A percentile compares a stretch with the other conserved stretches of the same genome.
These are phyloP conservation scores for Xylaria sp. DNA, from an alignment of 2,329 filamentous ascomycete genomes.

Conservation along the genomic window DNA sequence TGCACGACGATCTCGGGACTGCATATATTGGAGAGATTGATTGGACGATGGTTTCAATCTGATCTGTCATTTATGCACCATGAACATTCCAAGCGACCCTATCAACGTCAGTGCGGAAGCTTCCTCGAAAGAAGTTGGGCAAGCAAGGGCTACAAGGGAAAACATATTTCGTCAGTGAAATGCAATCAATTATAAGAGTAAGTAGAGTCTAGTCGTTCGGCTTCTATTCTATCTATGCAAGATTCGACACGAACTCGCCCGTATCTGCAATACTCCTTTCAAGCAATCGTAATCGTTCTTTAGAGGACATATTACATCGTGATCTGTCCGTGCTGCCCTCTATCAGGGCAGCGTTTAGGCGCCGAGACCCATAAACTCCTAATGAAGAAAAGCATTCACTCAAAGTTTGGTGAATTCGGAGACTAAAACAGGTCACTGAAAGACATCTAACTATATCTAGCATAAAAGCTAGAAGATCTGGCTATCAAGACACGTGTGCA, in stretches of 20 bases:
- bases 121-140: not conserved
- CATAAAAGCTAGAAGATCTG: not conserved
- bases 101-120: slow-evolving; percentile 7
- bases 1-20: slow-evolving; percentile 22
- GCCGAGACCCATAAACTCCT: not conserved
- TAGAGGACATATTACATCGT: not conserved
- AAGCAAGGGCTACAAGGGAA: not conserved
- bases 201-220: not conserved
- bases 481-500: not conserved
- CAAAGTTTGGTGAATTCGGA: not conserved
- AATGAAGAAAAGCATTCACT: not conserved
- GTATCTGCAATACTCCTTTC: not conserved
- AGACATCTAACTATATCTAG: not conserved
- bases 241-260: not conserved
- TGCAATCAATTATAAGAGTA: not conserved
- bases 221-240: too few relatives aligned
- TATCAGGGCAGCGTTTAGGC: not conserved
- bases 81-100: slow-evolving; percentile 15
- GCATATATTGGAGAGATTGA: slow-evolving; percentile 18
- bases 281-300: not conserved
- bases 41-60: slow-evolving; percentile 18
- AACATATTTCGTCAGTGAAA: not conserved
- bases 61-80: slow-evolving; percentile 24
- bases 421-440: not conserved
- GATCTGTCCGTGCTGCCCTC: not conserved